These are phyloP conservation scores for Chalciporus pseudorubinellus DNA, from an alignment of 768 basidiomycete species.

Conservation along the genomic window DNA sequence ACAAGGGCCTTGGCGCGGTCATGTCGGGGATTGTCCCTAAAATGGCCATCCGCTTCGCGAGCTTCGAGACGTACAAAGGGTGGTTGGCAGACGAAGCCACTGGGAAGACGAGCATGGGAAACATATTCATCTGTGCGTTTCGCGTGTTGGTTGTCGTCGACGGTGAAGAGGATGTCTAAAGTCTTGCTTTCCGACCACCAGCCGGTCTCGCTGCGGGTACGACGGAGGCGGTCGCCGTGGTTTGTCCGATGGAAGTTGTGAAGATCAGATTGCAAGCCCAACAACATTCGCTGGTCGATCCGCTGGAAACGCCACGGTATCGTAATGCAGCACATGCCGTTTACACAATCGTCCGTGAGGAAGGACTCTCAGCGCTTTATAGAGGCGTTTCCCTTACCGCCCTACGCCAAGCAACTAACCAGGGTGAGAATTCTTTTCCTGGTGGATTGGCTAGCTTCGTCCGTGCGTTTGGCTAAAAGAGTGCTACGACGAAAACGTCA, in stretches of 20 bases:
- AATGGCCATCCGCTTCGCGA: constrained; percentile 98
- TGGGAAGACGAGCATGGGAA: constrained; percentile 75
- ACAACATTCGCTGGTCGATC: constrained; percentile 94
- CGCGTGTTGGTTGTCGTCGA: not conserved
- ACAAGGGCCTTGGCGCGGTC: constrained; percentile 98
- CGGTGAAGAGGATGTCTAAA: not conserved
- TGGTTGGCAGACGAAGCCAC: constrained; percentile 73
- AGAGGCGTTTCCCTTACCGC: constrained; percentile 94
- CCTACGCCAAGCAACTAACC: constrained; percentile 94
- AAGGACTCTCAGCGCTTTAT: constrained; percentile 82
- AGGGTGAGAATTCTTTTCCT: constrained; percentile 53
- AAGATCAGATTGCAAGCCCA: constrained; percentile 98
- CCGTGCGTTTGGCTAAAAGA: not conserved
- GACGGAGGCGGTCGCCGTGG: constrained; percentile 92
- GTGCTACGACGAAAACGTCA: constrained; percentile 20
- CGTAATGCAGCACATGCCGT: constrained; percentile 96
- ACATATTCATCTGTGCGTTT: constrained; percentile 80
- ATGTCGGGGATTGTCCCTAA: constrained; percentile 97
- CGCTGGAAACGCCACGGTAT: constrained; percentile 89
- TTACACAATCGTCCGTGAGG: constrained; percentile 90
- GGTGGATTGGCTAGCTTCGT: constrained; percentile 9
- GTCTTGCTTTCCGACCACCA: constrained; percentile 29
- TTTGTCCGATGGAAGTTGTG: constrained; percentile 99
- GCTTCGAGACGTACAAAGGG: constrained; percentile 92
- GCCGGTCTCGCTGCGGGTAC: constrained; percentile 94